These are phyloP conservation scores for Erodium maritimum DNA, from an alignment of 345 rosid genomes.

Conservation along the genomic window DNA sequence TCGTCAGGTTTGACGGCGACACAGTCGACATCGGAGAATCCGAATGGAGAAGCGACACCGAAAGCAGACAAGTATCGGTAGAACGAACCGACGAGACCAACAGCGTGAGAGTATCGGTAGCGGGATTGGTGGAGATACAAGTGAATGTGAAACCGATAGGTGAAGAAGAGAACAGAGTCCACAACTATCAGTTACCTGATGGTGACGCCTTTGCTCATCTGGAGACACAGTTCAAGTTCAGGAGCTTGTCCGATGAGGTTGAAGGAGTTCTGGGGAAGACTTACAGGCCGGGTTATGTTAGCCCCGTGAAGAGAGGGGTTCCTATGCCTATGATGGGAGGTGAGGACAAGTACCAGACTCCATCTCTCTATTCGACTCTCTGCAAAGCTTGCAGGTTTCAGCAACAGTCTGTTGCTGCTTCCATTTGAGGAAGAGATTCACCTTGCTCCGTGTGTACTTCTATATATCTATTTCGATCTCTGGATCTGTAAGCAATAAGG, in stretches of 20 bases:
- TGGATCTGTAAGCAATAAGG: neutral
- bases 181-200: slow-evolving; percentile 55
- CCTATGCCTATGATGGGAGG: slow-evolving; percentile 83
- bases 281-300: slow-evolving; percentile 47
- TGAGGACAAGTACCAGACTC: slow-evolving; percentile 65
- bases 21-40: slow-evolving; percentile 46
- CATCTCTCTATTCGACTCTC: slow-evolving; percentile 49
- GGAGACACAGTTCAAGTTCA: slow-evolving; percentile 67
- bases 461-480: neutral
- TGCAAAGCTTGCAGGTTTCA: slow-evolving; percentile 58
- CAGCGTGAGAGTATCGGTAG: slow-evolving; percentile 34
- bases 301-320: slow-evolving; percentile 62
- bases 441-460: neutral
- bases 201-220: slow-evolving; percentile 63
- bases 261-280: slow-evolving; percentile 87
- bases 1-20: slow-evolving; percentile 42
- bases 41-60: slow-evolving; percentile 37
- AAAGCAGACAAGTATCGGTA: slow-evolving; percentile 31
- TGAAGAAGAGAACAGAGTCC: slow-evolving; percentile 46
- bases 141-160: slow-evolving; percentile 52
- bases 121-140: slow-evolving; percentile 45
- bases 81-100: slow-evolving; percentile 59
- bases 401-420: slow-evolving; percentile 22
- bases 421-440: slow-evolving; percentile 3
- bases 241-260: slow-evolving; percentile 38